Base-by-base conservation (phyloP, 2,329 filamentous ascomycete genomes). In the Cladophialophora exuberans region DNA sequence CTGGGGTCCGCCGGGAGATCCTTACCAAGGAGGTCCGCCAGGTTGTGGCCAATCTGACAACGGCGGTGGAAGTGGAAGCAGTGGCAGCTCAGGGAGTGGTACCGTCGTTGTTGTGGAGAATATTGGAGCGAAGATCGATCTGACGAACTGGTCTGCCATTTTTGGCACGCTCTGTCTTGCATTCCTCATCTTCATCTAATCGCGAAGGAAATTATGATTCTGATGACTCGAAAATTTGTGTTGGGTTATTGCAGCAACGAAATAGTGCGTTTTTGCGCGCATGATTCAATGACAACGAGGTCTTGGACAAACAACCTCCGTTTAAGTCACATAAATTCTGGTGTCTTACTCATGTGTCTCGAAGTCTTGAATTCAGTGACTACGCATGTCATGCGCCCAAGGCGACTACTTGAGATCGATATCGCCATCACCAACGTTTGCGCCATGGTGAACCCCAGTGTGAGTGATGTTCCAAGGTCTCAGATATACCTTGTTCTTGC, bases 1-100 rank as follows among this genome's bases (percentile, higher is more conserved):
- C 25, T 66, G 64, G 64, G 64, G 64, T 15, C 62, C 62, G 6
- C 17, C 60, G 25, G 63, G 57, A 23, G 56, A 63, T 51, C 59
- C 56, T 2, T 60, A 63, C 22, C 41, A 52, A 52, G 61, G 62
- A 44, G 57, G 61, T 13, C 61, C 62, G 13, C 54, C 54, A 33
- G 59, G 61, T 9, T 56, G 49, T 45, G 49, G 54, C 28, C 46
- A 49, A 25, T 59, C 45, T 5, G 62, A 52, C 13, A 50, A 36
- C 31, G 47, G 42, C 6, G 31, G 31, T 44, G 46, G 56, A 7
- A 33, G 38, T 31, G 45, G 56, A n/a, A 20, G 44, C 3, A 28
- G 41, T 23, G 26, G 44, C 11, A 50, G 23, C 18, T 13, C 28
- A 7, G 30, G 39, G 44, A 39, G 33, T 22, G 54, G 54, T 17